Base-by-base conservation (phyloP, 2,329 filamentous ascomycete species). In the Apiospora sp. region DNA sequence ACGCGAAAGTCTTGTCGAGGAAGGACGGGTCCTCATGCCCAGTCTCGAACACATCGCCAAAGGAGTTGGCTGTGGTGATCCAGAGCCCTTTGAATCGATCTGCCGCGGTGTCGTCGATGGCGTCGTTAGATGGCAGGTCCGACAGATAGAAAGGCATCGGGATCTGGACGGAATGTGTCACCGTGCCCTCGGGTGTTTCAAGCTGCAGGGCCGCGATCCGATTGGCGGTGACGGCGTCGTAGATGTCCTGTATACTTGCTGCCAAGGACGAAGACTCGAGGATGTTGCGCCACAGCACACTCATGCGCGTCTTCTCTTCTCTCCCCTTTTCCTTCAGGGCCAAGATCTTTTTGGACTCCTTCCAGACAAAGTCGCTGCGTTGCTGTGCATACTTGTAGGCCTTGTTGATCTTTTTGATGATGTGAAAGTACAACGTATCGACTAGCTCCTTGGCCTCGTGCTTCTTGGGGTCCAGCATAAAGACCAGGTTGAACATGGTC, bases 401-500 rank as follows among this genome's bases (percentile, higher is more conserved):
- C 84, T 96, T 97, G 80, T 95, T 95, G 77, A 98, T 92, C 82
- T 97, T 97, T 82, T 95, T 96, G 75, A 95, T 92, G 51, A 98
- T 92, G 80, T 98, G 93, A 71, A 93, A 88, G 81, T 98, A 98
- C 80, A 98, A 82, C 6, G 85, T 92, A 75, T 97, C 93, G 61
- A 92, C 89, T 67, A 97, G 79, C 86, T 89, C 87, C 72, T 93
- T 93, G 75, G 93, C 91, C 79, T 98, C 93, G 72, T 95, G 87
- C 70, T 92, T 90, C 69, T 92, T 92, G 3, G 95, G 93, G 76
- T 94, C 93, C 75, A 98, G 86, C 69, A 98, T 93, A 81, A 98
- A 98, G 34, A 98, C 95, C 14, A 98, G 89, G 81, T 98, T 97
- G 84, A 99, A 99, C 96, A 98, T 98, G 75, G 92, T 95, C 93